Evolutionary conservation across 1,284 basidiomycete genomes (phyloP), one percentile per base, ranked within the genome.

Genomic region (Blastosporella zonata): DNA sequence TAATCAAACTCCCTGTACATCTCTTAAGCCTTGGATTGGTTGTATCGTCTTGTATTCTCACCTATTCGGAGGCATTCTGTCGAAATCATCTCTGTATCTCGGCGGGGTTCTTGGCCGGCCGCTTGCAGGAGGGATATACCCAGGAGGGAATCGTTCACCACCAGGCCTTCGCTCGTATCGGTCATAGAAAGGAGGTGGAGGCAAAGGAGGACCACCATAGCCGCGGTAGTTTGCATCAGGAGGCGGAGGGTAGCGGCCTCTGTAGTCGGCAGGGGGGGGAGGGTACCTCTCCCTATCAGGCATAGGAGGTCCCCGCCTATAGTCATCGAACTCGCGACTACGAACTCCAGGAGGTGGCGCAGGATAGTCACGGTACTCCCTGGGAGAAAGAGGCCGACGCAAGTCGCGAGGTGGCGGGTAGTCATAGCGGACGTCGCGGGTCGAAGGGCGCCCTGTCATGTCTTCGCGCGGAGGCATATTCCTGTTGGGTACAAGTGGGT

Each of bases 311-410:
- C 75, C 80, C 54, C 82, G 74, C 55, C 79, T 72, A 57, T 79
- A 81, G 44, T 89, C 86, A 56, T 90, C 85, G 59, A 79, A 76
- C 50, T 87, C 83, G 54, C 82, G 77, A 61, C 74, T 66, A 47
- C 79, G 67, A 59, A 23, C 43, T 28, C 52, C 49, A 36, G 51
- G 41, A 18, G 75, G 57, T n/a, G 53, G 54, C 25, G 67, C 69
- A 55, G 74, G 70, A 63, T 82, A 83, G 50, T 87, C 84, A 36
- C 83, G 74, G 59, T 78, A 81, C n/a, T 84, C 84, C 55, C 84
- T 73, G 23, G 82, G 78, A 46, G 85, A 83, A 1, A 71, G 65
- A 49, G 81, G 78, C 44, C 82, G 72, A 38, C 84, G 72, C 52
- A 76, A 76, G 41, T 87, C 85, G 43, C 82, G 73, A 44, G 70